Evolutionary conservation across 257 asterid species (phyloP).

Genomic region (Leonotis leonurus): DNA sequence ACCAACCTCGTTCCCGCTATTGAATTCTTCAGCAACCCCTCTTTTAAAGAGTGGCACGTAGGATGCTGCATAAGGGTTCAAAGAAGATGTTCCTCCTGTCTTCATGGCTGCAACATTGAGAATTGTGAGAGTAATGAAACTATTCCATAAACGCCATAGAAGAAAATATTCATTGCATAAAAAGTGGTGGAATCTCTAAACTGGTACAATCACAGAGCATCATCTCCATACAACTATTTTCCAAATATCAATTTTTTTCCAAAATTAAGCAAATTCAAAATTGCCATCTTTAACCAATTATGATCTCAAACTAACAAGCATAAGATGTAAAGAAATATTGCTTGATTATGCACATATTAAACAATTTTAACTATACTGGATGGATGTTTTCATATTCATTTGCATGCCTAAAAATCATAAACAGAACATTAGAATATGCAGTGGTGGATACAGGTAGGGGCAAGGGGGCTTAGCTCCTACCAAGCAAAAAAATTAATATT

Average conservation of each 20-base stretch:
- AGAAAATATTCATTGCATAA: not conserved
- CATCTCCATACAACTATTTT: not conserved
- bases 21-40: conserved; percentile 28
- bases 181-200: not conserved
- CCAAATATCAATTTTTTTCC: not conserved
- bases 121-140: not conserved
- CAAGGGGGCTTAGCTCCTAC: no score
- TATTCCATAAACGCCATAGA: not conserved
- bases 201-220: not conserved
- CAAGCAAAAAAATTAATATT: no score
- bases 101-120: conserved; percentile 45
- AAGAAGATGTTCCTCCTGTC: conserved; percentile 53
- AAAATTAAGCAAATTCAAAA: not conserved
- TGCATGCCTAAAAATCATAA: not conserved
- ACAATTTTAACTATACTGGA: not conserved
- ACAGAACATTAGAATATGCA: not conserved
- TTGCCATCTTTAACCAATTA: not conserved
- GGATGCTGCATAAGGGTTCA: conserved; percentile 77
- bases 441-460: no score
- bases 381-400: not conserved
- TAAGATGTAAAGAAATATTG: not conserved
- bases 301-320: not conserved
- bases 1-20: conserved; percentile 33
- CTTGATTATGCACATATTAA: not conserved
- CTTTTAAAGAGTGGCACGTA: conserved; percentile 70